Evolutionary conservation across 352 stramenopile species (phyloP).

Genomic region (Phytophthora kernoviae): DNA sequence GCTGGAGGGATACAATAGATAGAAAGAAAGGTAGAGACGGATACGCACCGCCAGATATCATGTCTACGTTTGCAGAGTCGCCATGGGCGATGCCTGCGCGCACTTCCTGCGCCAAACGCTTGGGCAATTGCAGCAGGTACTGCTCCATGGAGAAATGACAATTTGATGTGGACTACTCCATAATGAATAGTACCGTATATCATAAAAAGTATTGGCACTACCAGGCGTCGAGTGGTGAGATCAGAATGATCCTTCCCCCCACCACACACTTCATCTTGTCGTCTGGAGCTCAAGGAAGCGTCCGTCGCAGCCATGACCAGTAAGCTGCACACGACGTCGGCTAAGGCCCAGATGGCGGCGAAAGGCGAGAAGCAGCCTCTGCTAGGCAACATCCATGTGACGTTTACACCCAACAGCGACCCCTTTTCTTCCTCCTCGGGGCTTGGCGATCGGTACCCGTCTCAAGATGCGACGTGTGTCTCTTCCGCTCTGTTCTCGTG

Average conservation of each 20-base stretch:
- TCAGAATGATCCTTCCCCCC: no score
- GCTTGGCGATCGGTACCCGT: conserved; percentile 58
- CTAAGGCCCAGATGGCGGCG: conserved; percentile 9
- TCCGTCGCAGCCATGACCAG: conserved; percentile 19
- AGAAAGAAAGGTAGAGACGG: not conserved
- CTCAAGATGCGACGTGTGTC: conserved; percentile 55
- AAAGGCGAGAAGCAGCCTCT: conserved; percentile 34
- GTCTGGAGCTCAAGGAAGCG: not conserved
- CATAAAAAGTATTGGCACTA: no score
- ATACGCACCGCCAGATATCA: conserved; percentile 71
- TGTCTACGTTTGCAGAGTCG: conserved; percentile 70
- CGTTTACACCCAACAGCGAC: conserved; percentile 12
- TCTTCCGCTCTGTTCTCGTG: conserved; percentile 76
- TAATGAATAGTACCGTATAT: no score
- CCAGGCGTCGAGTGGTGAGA: no score
- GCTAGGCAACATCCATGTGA: conserved; percentile 29
- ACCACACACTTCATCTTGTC: no score
- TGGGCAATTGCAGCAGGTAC: conserved; percentile 87
- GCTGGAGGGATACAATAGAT: not conserved
- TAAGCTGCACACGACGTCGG: conserved; percentile 26
- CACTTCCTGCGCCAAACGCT: conserved; percentile 77
- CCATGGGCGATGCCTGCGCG: conserved; percentile 63
- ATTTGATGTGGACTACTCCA: no score
- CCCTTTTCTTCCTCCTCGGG: conserved; percentile 14
- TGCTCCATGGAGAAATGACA: conserved; percentile 66